Evolutionary conservation across 306 rosid species (phyloP), one percentile per base, ranked within the genome.

Genomic region (Quercus dentata): DNA sequence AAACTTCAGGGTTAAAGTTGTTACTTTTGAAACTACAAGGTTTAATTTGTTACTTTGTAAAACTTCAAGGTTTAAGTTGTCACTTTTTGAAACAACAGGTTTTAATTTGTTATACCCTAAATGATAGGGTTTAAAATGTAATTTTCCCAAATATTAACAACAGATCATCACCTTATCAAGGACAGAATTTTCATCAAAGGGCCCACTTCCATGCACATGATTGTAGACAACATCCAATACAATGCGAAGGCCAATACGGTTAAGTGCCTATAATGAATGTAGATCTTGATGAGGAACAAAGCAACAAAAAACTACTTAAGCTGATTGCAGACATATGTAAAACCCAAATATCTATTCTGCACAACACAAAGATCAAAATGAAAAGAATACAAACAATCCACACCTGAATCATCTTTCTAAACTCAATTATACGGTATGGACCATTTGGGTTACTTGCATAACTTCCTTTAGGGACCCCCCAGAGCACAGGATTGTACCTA

Each of bases 381-480:
- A 76, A 74, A 73, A 58, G 67, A 71, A 65, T 82, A 76, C 23
- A 75, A 20, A 25, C 56, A 81, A 77, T 18, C 67, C 79, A 71
- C 17, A 94, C 99, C 97, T 92, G 93, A 85, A 95, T 90, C 98
- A 92, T 95, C 88, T 88, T 88, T 74, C 99, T 89, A 61, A 95
- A 92, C 92, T 92, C 99, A 79, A 88, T 73, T 49, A 83, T 84
- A 70, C 98, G 96, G 80, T 63, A 80, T 69, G 96, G 87, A 82
- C 99, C 97, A 80, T 89, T 89, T 52, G 98, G 91, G 65, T 86
- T 81, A 82, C 92, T 91, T 63, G 99, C 97, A 84, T 95, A 95
- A 85, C 99, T 90, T 77, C 99, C 99, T 90, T 95, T 95, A 51
- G 99, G 99, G 70, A 91, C 96, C 7, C 99, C 99, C 97, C 98